Base-by-base conservation (phyloP, 305 asterid genomes). In the Stenogyne calaminthoides region DNA sequence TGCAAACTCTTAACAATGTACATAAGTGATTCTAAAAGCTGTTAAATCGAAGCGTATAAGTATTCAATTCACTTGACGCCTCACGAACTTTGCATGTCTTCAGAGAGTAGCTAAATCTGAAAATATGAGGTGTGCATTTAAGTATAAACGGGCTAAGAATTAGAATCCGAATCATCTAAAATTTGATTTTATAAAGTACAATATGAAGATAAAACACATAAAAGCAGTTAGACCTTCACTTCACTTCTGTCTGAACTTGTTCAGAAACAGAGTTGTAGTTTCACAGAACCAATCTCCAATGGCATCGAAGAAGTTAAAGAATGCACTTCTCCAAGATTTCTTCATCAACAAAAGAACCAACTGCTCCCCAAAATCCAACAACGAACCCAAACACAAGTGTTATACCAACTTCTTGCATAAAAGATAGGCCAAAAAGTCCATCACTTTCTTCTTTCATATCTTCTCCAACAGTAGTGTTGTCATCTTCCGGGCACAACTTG, bases 311-410 rank as follows among this genome's bases (percentile, higher is more conserved):
- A 58, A 58, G 46, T 42, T 56, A 22, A 54, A 74, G 32, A 0
- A 74, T 5, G 66, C 72, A 40, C 7, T n/a, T 15, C 72, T 55
- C 78, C 72, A 73, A 9, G 78, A 40, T 42, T 16, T 56, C 9
- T 66, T 74, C 3, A 74, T 9, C 0, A 66, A 0, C 55, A 74
- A 47, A n/a, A 5, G 57, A 14, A 32, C 15, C 72, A 29, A 65
- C 61, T 1, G 44, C 6, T 73, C 78, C 78, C 73, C 68, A 74
- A 14, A 74, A 75, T 29, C 78, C 78, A 47, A 75, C 0, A 5
- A 67, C 47, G 6, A 44, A 75, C 8, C 78, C 78, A 6, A 67
- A 19, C 1, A 9, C 66, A 20, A 67, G 9, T 1, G 74, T 57
- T 58, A 74, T 58, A 27, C 34, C 40, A 6, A 74, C 2, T n/a